Evolutionary conservation across 108 stramenopile species (phyloP).

Genomic region (Tribonema minus): DNA sequence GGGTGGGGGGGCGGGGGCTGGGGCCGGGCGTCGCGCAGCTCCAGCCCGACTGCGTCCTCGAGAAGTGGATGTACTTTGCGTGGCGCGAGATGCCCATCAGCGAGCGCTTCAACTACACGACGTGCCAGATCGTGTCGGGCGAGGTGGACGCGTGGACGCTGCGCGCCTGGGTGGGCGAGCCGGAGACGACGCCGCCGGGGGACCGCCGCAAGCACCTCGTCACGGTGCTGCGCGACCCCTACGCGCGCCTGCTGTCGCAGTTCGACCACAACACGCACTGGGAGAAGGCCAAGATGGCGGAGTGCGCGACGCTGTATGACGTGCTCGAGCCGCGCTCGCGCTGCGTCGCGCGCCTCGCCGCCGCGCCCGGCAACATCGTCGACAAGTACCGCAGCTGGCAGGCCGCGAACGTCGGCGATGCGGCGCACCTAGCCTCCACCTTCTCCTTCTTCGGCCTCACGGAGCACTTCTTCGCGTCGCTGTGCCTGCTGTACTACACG

Average conservation of each 20-base stretch:
- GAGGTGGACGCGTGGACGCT: too few relatives aligned
- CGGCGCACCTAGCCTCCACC: neutral
- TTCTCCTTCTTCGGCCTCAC: neutral
- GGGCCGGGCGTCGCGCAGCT: too few relatives aligned
- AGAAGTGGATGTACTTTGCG: too few relatives aligned
- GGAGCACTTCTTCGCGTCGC: neutral
- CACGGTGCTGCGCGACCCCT: too few relatives aligned
- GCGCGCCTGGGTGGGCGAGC: too few relatives aligned
- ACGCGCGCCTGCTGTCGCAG: neutral
- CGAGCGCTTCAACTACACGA: too few relatives aligned
- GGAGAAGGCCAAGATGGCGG: neutral
- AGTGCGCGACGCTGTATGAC: neutral
- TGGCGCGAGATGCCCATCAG: too few relatives aligned
- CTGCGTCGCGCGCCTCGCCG: neutral
- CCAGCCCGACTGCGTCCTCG: too few relatives aligned
- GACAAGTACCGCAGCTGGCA: neutral
- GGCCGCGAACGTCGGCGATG: neutral
- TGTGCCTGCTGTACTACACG: neutral
- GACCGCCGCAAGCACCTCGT: too few relatives aligned
- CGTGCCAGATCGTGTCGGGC: too few relatives aligned
- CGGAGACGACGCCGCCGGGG: neutral
- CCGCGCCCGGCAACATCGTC: neutral
- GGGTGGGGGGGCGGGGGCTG: too few relatives aligned
- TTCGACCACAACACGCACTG: neutral
- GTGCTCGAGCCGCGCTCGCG: neutral